Percentiles rank a stretch among this genome's conserved stretches.
phyloP scores from a whole-genome alignment of 2,329 filamentous ascomycete genomes.

The Botryotinia narcissicola region DNA sequence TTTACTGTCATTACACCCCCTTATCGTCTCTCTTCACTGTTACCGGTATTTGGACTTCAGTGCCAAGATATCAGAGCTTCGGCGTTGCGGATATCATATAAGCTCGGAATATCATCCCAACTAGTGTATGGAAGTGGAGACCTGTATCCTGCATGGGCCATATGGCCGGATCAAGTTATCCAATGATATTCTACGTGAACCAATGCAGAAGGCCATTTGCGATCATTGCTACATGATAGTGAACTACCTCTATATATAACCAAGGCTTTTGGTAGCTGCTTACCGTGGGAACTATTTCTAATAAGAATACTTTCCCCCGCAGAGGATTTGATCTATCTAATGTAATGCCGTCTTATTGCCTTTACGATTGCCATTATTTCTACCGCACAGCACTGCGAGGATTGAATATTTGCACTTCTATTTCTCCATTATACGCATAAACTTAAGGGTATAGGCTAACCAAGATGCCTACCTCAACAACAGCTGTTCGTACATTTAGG shows the following conservation, averaged over 20 bases:
- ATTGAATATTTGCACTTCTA: slow-evolving; percentile 74
- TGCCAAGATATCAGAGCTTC: slow-evolving; percentile 14
- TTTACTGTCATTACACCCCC: background rate
- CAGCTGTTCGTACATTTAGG: slow-evolving; percentile 69
- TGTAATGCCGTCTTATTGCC: slow-evolving; percentile 73
- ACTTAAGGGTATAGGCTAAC: slow-evolving; percentile 44
- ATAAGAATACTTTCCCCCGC: background rate
- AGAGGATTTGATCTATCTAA: slow-evolving; percentile 14
- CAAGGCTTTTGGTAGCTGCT: slow-evolving; percentile 24
- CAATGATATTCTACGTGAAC: slow-evolving; percentile 8
- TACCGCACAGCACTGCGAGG: slow-evolving; percentile 86
- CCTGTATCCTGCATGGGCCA: slow-evolving; percentile 28
- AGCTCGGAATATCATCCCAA: slow-evolving; percentile 26
- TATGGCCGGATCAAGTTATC: slow-evolving; percentile 30
- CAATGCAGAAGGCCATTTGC: slow-evolving; percentile 27
- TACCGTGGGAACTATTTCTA: background rate
- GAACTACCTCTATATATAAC: slow-evolving; percentile 30
- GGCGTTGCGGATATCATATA: slow-evolving; percentile 23
- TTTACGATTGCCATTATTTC: slow-evolving; percentile 90
- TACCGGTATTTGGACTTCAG: background rate
- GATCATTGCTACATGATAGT: slow-evolving; percentile 25
- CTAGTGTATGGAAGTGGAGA: slow-evolving; percentile 31
- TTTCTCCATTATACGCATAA: slow-evolving; percentile 73
- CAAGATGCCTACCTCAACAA: slow-evolving; percentile 57
- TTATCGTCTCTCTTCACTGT: background rate